Conservation (phyloP, 2,329 filamentous ascomycete genomes). For the Blumeriella jaapii region DNA sequence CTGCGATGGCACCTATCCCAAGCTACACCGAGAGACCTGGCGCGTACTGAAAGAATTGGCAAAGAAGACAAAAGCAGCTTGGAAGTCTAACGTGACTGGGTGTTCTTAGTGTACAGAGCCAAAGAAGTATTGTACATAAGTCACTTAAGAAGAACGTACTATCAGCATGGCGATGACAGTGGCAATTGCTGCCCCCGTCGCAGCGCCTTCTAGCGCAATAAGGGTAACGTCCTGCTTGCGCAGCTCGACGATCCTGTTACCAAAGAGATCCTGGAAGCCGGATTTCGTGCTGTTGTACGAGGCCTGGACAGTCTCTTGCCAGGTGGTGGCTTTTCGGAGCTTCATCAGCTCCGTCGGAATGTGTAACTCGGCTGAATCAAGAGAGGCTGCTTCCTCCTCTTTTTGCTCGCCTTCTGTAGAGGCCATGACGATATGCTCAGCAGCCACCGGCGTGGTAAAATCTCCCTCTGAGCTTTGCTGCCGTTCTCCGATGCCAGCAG, state of each 20-base stretch:
- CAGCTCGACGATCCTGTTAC: conserved; percentile 50
- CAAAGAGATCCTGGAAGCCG: conserved; percentile 46
- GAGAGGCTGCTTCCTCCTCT: conserved; percentile 12
- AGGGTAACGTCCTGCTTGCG: conserved; percentile 60
- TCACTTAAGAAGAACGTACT: conserved; percentile 18
- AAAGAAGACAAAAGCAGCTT: not conserved
- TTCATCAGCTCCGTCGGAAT: conserved; percentile 12
- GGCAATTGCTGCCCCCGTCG: conserved; percentile 51
- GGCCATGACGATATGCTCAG: conserved; percentile 18
- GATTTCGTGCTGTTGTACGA: conserved; percentile 25
- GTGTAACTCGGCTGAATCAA: conserved; percentile 15
- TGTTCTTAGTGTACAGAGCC: conserved; percentile 19
- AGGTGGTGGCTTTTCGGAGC: conserved; percentile 27
- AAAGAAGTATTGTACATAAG: conserved; percentile 13
- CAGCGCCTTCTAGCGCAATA: conserved; percentile 55
- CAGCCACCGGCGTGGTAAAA: conserved; percentile 9
- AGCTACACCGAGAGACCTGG: conserved; percentile 20
- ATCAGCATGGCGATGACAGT: conserved; percentile 29
- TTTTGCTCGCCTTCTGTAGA: conserved; percentile 12
- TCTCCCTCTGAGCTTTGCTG: conserved; percentile 12
- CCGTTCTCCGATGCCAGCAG: conserved; percentile 17
- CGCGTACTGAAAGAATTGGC: conserved; percentile 17
- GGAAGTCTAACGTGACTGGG: conserved; percentile 4
- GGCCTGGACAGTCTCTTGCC: conserved; percentile 34
- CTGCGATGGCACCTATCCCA: conserved; percentile 18